Conservation (phyloP, 257 asterid genomes). For the Ilex aquifolium region DNA sequence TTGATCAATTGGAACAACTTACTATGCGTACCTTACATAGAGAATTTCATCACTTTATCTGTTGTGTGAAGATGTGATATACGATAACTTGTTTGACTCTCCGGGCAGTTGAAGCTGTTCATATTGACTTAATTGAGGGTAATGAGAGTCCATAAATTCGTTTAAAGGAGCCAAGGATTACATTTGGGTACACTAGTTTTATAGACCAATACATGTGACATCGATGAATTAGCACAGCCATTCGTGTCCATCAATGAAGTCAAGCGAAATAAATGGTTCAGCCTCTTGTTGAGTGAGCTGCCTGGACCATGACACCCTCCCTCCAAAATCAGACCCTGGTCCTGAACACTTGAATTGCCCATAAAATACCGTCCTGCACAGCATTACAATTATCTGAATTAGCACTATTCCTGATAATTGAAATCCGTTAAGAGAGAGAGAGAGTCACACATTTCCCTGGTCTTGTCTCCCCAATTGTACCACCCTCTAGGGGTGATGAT, state of each 20-base stretch:
- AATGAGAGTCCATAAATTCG: too few species aligned
- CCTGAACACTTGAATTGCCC: slow-evolving; percentile 94
- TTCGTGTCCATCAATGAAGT: slow-evolving; percentile 82
- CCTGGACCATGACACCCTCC: slow-evolving; percentile 84
- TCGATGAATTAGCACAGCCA: slow-evolving; percentile 32
- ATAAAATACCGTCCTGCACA: slow-evolving; percentile 76
- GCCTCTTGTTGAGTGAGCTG: slow-evolving; percentile 78
- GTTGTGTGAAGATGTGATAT: too few species aligned
- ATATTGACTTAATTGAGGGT: too few species aligned
- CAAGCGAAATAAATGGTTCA: slow-evolving; percentile 65
- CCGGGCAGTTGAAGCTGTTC: too few species aligned
- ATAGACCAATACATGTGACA: too few species aligned
- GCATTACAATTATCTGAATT: background rate
- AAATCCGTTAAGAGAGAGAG: too few species aligned
- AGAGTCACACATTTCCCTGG: slow-evolving; percentile 62
- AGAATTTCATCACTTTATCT: too few species aligned
- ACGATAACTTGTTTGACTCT: too few species aligned
- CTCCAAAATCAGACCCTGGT: slow-evolving; percentile 72
- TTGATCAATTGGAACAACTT: too few species aligned
- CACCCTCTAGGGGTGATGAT: slow-evolving; percentile 79
- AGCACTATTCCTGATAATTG: background rate
- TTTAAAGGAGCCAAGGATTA: too few species aligned
- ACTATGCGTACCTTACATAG: too few species aligned
- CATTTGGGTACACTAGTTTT: too few species aligned
- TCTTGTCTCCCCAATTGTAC: slow-evolving; percentile 93